phyloP scores from a whole-genome alignment of 495 filamentous ascomycete genomes.

The Podospora pseudoanserina region DNA sequence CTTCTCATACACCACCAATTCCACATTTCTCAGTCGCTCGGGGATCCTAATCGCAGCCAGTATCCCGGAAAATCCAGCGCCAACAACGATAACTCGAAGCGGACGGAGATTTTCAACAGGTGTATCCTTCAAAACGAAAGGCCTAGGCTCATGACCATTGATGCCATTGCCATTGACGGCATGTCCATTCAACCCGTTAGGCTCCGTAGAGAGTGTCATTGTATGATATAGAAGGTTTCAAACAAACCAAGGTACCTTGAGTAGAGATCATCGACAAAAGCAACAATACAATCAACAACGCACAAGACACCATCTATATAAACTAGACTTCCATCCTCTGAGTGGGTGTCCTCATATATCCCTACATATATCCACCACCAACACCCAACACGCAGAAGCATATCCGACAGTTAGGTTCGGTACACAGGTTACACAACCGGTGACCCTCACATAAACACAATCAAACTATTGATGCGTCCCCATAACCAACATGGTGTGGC shows the following conservation, averaged over 20 bases:
- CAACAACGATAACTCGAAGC: slow-evolving; percentile 46
- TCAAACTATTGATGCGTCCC: neutral
- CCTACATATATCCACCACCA: neutral
- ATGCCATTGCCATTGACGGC: neutral
- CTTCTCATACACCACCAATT: slow-evolving; percentile 44
- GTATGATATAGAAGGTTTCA: too few relatives aligned
- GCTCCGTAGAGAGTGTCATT: neutral
- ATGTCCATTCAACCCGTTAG: neutral
- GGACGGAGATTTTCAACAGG: slow-evolving; percentile 46
- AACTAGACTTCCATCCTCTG: neutral
- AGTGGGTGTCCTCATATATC: neutral
- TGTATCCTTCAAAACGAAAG: slow-evolving; percentile 38
- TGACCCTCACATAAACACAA: neutral
- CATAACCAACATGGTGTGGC: neutral
- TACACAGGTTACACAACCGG: neutral
- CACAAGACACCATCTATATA: neutral
- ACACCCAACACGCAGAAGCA: neutral
- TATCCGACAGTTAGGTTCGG: neutral
- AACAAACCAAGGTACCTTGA: too few relatives aligned
- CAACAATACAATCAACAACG: neutral
- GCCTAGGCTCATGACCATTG: neutral
- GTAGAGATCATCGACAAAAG: neutral
- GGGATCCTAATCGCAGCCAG: slow-evolving; percentile 43
- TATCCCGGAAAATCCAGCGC: slow-evolving; percentile 51
- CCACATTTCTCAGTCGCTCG: slow-evolving; percentile 41